These are phyloP conservation scores for Pestalotiopsis sp. DNA, from an alignment of 2,329 filamentous ascomycete species.

Conservation along the genomic window DNA sequence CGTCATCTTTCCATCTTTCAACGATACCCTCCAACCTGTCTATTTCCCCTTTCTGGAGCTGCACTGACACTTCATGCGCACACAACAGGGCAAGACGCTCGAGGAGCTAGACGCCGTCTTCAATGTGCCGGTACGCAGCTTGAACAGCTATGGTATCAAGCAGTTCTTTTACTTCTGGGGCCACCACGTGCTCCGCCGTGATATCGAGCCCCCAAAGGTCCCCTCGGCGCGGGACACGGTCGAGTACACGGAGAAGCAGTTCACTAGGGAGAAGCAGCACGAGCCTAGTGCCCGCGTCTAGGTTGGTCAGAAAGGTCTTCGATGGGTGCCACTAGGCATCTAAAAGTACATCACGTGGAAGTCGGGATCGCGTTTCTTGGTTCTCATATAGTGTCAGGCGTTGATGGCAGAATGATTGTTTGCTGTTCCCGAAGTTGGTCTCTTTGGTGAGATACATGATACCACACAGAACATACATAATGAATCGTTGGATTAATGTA, in stretches of 20 bases:
- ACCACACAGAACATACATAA: too few relatives aligned
- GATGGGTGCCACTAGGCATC: too few relatives aligned
- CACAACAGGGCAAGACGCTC: conserved; percentile 37
- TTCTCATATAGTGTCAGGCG: too few relatives aligned
- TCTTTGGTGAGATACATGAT: too few relatives aligned
- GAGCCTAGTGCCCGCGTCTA: conserved; percentile 31
- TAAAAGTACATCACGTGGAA: too few relatives aligned
- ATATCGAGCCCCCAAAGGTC: conserved; percentile 26
- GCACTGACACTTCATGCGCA: background rate
- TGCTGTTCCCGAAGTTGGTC: too few relatives aligned
- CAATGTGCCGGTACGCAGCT: conserved; percentile 29
- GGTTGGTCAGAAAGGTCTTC: too few relatives aligned
- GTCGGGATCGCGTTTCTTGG: too few relatives aligned
- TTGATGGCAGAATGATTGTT: too few relatives aligned
- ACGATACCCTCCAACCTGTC: background rate
- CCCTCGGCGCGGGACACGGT: conserved; percentile 25
- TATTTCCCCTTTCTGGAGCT: background rate
- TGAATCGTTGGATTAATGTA: too few relatives aligned
- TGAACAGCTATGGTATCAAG: conserved; percentile 37
- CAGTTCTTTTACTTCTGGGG: conserved; percentile 34
- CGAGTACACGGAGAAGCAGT: conserved; percentile 26
- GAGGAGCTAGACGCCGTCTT: conserved; percentile 47
- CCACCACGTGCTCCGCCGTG: conserved; percentile 30
- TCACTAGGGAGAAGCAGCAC: conserved; percentile 27
- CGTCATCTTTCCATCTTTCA: background rate